These are phyloP conservation scores for Cryptococcus amylolentus DNA, from an alignment of 1,284 basidiomycete species.

Conservation along the genomic window DNA sequence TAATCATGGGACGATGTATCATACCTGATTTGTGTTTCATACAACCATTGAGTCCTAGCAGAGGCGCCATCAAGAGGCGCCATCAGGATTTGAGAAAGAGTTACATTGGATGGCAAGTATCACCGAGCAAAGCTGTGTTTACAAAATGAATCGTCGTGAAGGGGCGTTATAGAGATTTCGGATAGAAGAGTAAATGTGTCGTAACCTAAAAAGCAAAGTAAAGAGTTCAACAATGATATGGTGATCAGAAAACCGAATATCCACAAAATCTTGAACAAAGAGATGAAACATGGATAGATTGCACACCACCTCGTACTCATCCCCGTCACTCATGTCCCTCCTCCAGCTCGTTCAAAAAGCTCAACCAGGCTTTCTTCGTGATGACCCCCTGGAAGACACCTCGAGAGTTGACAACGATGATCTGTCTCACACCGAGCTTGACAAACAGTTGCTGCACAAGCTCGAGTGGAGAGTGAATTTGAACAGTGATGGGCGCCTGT, in stretches of 20 bases:
- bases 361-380: constrained; percentile 89
- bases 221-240: too few species aligned
- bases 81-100: too few species aligned
- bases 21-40: too few species aligned
- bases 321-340: constrained; percentile 33
- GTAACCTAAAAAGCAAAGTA: too few species aligned
- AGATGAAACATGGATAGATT: not conserved
- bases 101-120: too few species aligned
- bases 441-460: constrained; percentile 87
- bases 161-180: too few species aligned
- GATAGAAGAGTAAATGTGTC: too few species aligned
- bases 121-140: too few species aligned
- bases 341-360: constrained; percentile 70
- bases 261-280: not conserved
- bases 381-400: constrained; percentile 86
- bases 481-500: constrained; percentile 77
- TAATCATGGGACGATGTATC: too few species aligned
- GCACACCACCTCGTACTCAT: not conserved
- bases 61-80: too few species aligned
- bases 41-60: too few species aligned
- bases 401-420: constrained; percentile 76
- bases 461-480: constrained; percentile 78
- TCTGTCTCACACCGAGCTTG: constrained; percentile 85
- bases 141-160: too few species aligned
- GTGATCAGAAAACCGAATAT: not conserved